These are phyloP conservation scores for Apiotrichum sp. DNA, from an alignment of 1,284 basidiomycete genomes.

Conservation along the genomic window DNA sequence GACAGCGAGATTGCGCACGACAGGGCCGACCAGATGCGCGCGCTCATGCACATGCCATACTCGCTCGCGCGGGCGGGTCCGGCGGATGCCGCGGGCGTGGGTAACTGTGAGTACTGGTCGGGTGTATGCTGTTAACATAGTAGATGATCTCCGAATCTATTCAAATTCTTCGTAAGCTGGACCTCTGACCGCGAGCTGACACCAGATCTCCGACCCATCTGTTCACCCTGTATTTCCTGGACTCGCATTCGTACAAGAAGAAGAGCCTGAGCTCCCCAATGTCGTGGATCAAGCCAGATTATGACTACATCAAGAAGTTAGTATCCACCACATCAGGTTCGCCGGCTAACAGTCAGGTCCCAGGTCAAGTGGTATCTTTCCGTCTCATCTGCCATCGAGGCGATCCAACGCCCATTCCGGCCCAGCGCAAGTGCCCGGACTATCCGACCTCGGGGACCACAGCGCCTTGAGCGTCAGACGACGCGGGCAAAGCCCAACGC, in stretches of 20 bases:
- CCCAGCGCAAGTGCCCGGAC: constrained; percentile 49
- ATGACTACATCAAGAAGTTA: constrained; percentile 65
- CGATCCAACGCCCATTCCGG: constrained; percentile 70
- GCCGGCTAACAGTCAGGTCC: constrained; percentile 29
- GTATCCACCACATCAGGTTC: neutral
- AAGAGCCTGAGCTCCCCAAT: constrained; percentile 26
- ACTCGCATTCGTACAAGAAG: constrained; percentile 72
- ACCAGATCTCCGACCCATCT: constrained; percentile 66
- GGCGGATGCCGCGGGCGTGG: constrained; percentile 71
- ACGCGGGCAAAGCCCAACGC: constrained; percentile 80
- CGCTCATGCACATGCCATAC: constrained; percentile 76
- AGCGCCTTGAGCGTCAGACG: constrained; percentile 30
- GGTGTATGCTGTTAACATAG: constrained; percentile 50
- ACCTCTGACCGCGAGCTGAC: neutral
- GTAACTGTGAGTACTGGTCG: constrained; percentile 59
- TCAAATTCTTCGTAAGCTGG: constrained; percentile 47
- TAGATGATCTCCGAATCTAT: constrained; percentile 42
- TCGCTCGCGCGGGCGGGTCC: constrained; percentile 75
- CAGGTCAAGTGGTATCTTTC: constrained; percentile 85
- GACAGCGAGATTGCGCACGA: constrained; percentile 64
- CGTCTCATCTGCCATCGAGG: constrained; percentile 61
- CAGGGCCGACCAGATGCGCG: constrained; percentile 58
- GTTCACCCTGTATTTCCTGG: constrained; percentile 85
- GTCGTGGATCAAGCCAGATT: constrained; percentile 47
- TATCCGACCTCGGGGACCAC: constrained; percentile 1